phyloP scores from a whole-genome alignment of 2,329 filamentous ascomycete genomes.

The Rugonectria rugulosa region DNA sequence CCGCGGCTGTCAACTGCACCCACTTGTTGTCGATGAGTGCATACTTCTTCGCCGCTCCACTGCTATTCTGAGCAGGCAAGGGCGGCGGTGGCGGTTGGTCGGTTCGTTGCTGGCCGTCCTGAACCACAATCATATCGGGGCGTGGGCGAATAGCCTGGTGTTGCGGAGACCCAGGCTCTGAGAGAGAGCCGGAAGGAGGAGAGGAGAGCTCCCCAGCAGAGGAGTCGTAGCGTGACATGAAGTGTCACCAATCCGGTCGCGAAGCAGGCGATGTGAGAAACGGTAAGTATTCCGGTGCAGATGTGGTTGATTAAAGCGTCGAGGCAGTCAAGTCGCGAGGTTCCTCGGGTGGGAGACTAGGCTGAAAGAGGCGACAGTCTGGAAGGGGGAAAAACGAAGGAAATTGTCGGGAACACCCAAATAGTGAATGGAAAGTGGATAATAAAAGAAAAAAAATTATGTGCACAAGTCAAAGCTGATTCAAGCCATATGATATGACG shows the following conservation, averaged over 20 bases:
- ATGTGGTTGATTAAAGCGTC: constrained; percentile 6
- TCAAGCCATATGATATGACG: constrained; percentile 1
- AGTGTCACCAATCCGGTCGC: constrained; percentile 44
- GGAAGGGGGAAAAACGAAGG: not conserved
- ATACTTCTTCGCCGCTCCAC: constrained; percentile 42
- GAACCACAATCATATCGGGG: constrained; percentile 56
- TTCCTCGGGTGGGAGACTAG: constrained; percentile 16
- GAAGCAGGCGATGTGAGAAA: constrained; percentile 17
- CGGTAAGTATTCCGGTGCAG: constrained; percentile 8
- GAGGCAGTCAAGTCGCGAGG: constrained; percentile 5
- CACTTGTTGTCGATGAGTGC: constrained; percentile 49
- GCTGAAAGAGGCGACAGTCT: constrained; percentile 6
- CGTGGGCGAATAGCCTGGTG: constrained; percentile 41
- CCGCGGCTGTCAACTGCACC: constrained; percentile 64
- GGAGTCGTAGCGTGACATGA: constrained; percentile 54
- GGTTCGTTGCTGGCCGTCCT: constrained; percentile 27
- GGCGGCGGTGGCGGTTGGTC: constrained; percentile 35
- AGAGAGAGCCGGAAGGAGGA: constrained; percentile 58
- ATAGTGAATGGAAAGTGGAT: not conserved
- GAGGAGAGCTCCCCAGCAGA: constrained; percentile 60
- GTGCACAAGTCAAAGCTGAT: constrained; percentile 1
- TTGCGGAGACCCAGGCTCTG: constrained; percentile 57
- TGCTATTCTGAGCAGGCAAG: constrained; percentile 31
- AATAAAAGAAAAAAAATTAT: not conserved
- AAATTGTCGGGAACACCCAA: constrained; percentile 3